These are phyloP conservation scores for Babesia ovis DNA, from an alignment of 169 alveolate genomes.

Conservation along the genomic window DNA sequence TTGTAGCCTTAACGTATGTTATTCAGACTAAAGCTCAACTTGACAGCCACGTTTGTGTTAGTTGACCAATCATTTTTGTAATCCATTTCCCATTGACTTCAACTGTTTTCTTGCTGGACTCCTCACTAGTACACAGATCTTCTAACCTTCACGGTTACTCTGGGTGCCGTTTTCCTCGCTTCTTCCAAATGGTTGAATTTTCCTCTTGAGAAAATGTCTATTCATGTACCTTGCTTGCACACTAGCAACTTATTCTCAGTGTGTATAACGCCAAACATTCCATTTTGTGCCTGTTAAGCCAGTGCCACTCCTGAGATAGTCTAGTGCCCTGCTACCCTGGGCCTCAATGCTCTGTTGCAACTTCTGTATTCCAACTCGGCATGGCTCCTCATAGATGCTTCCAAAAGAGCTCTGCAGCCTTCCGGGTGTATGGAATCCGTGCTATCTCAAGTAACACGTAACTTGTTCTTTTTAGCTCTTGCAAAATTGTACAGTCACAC, in stretches of 20 bases:
- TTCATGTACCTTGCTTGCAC: neutral
- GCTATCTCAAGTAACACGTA: conserved; percentile 2
- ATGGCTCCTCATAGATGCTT: neutral
- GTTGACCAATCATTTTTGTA: too few relatives aligned
- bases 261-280: too few relatives aligned
- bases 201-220: neutral
- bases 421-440: conserved; percentile 25
- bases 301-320: neutral
- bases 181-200: neutral
- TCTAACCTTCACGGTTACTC: too few relatives aligned
- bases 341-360: neutral
- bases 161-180: neutral
- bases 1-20: too few relatives aligned
- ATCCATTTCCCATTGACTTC: too few relatives aligned
- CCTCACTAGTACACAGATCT: too few relatives aligned
- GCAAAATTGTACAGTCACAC: neutral
- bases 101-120: too few relatives aligned
- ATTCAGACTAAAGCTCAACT: too few relatives aligned
- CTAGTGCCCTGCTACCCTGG: neutral
- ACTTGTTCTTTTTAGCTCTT: neutral
- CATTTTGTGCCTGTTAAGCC: neutral
- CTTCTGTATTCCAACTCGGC: neutral
- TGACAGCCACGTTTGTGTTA: too few relatives aligned
- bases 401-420: neutral
- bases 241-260: neutral